Conservation (phyloP, 805 yeast genomes). For the Kuraishia cidri region DNA sequence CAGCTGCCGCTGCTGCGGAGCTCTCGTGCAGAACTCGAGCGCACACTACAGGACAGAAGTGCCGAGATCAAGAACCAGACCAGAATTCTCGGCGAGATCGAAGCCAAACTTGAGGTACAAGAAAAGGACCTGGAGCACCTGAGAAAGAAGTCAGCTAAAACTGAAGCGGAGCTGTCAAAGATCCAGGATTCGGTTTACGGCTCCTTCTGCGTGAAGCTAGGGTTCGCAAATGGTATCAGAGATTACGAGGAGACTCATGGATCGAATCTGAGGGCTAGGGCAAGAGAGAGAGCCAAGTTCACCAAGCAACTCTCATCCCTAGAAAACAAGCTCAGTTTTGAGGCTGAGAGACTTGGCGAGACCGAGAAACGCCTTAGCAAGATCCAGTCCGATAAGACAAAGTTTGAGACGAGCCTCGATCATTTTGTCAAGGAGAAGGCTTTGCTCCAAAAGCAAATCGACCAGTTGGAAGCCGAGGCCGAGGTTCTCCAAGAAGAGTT, state of each 20-base stretch:
- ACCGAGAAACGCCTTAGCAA: constrained; percentile 35
- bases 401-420: constrained; percentile 23
- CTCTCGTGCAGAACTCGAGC: constrained; percentile 12
- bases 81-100: constrained; percentile 11
- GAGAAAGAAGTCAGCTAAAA: constrained; percentile 16
- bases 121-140: constrained; percentile 16
- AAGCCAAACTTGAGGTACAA: constrained; percentile 8
- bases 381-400: constrained; percentile 28
- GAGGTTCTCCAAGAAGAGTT: constrained; percentile 26
- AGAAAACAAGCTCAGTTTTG: constrained; percentile 56
- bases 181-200: not conserved
- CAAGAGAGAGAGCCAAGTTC: constrained; percentile 53
- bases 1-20: constrained; percentile 18
- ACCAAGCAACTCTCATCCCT: constrained; percentile 53
- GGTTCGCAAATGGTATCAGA: constrained; percentile 37
- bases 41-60: constrained; percentile 20
- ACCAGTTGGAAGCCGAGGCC: constrained; percentile 28
- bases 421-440: constrained; percentile 23
- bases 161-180: constrained; percentile 4
- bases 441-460: constrained; percentile 21
- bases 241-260: constrained; percentile 72
- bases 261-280: constrained; percentile 39
- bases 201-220: too few relatives aligned
- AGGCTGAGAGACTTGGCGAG: constrained; percentile 46
- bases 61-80: constrained; percentile 44